These are phyloP conservation scores for Nicotiana knightiana DNA, from an alignment of 257 asterid species.

Conservation along the genomic window DNA sequence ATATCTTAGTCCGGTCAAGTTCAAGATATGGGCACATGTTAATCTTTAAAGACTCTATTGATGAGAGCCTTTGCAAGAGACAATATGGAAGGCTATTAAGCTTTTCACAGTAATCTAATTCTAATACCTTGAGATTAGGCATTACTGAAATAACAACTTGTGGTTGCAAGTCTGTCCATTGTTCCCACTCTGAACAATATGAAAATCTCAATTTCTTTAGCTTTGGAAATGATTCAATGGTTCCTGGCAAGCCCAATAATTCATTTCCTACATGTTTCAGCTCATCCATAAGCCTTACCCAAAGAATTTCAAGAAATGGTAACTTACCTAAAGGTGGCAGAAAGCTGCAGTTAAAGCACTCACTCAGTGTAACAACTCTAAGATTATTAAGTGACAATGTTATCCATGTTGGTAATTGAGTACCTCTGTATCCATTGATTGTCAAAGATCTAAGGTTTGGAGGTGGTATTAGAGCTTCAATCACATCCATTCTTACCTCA, in stretches of 20 bases:
- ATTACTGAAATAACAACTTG: background rate
- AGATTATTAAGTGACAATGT: conserved; percentile 12
- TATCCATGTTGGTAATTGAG: conserved; percentile 20
- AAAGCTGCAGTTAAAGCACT: background rate
- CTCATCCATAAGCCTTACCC: background rate
- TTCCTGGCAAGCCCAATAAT: conserved; percentile 13
- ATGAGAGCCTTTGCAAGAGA: background rate
- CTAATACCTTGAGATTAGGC: conserved; percentile 13
- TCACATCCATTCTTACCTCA: background rate
- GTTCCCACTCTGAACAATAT: conserved; percentile 16
- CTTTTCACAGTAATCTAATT: background rate
- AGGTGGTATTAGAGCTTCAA: conserved; percentile 19
- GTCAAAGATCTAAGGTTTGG: background rate
- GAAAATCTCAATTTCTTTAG: conserved; percentile 7
- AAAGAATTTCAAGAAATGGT: conserved; percentile 20
- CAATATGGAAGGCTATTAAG: conserved; percentile 7
- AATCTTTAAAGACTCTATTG: conserved; percentile 12
- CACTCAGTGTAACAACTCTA: background rate
- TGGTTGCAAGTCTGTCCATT: conserved; percentile 24
- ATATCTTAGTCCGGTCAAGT: background rate
- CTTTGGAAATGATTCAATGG: conserved; percentile 14
- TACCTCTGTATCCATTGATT: conserved; percentile 2
- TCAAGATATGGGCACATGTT: conserved; percentile 6
- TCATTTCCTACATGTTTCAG: conserved; percentile 18
- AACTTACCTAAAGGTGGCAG: conserved; percentile 24